Percentiles rank a stretch among this genome's conserved stretches.
These are phyloP conservation scores for Trichoderma atrobrunneum DNA, from an alignment of 2,329 filamentous ascomycete species.

Conservation along the genomic window DNA sequence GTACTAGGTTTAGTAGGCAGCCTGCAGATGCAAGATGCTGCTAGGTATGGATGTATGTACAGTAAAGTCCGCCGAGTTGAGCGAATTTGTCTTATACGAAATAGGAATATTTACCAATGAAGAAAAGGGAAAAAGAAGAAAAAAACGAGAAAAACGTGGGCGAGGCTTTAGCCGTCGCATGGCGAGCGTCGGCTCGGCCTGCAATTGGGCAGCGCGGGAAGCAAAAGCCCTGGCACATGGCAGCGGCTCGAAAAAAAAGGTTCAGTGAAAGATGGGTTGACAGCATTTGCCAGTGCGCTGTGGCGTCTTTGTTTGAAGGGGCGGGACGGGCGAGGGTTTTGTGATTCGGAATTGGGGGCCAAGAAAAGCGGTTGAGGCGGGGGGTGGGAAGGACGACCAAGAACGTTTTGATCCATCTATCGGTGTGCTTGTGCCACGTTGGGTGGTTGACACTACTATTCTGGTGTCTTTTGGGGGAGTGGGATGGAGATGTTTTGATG, in stretches of 20 bases:
- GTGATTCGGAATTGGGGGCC: neutral
- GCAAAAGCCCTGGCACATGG: neutral
- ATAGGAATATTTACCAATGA: too few relatives aligned
- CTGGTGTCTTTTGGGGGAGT: neutral
- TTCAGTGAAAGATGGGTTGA: neutral
- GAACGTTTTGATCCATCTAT: neutral
- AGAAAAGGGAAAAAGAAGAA: too few relatives aligned
- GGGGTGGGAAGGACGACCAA: neutral
- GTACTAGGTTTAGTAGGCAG: neutral
- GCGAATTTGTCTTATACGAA: neutral
- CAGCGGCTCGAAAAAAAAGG: neutral
- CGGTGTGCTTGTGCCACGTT: neutral
- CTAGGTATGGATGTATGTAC: neutral
- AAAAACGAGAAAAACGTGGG: neutral
- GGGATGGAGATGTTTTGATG: neutral
- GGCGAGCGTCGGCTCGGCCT: neutral
- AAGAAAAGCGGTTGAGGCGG: neutral
- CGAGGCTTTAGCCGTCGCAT: neutral
- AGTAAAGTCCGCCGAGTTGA: neutral
- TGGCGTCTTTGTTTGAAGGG: conserved; percentile 7
- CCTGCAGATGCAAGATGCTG: neutral
- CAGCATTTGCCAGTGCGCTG: conserved; percentile 4
- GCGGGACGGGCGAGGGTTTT: neutral
- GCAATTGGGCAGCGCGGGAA: neutral
- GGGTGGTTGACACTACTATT: neutral